These are phyloP conservation scores for Trichoderma aggressivum DNA, from an alignment of 2,329 filamentous ascomycete genomes.

Conservation along the genomic window DNA sequence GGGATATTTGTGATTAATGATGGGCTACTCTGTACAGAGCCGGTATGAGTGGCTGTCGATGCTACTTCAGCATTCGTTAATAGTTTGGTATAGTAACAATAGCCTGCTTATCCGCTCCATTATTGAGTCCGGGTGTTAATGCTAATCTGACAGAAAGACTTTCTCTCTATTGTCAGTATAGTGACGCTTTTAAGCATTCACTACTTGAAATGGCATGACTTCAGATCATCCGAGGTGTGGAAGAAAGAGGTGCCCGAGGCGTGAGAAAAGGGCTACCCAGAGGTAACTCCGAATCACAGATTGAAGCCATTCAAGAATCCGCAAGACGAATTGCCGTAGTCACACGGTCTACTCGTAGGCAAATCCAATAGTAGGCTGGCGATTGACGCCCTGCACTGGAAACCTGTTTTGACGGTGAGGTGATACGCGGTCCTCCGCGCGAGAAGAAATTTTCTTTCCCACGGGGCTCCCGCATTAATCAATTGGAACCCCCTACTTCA, in stretches of 20 bases:
- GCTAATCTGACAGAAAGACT: neutral
- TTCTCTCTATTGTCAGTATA: neutral
- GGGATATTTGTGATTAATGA: neutral
- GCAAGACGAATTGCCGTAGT: neutral
- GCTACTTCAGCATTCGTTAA: neutral
- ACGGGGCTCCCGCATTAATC: conserved; percentile 1
- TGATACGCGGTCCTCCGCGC: neutral
- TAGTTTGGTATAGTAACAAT: neutral
- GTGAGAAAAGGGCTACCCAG: neutral
- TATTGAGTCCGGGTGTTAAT: neutral
- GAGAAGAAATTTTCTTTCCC: neutral
- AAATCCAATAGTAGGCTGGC: neutral
- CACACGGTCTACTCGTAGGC: neutral
- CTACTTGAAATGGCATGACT: neutral
- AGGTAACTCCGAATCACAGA: neutral
- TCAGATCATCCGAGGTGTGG: neutral
- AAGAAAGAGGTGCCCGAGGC: neutral
- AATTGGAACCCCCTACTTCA: neutral
- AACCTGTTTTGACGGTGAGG: neutral
- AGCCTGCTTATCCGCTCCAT: neutral
- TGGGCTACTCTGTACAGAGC: neutral
- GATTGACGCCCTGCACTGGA: neutral
- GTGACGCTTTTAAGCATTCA: neutral
- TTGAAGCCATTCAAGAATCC: neutral
- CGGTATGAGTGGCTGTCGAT: conserved; percentile 4